Percentiles rank a stretch among this genome's conserved stretches.
These are phyloP conservation scores for Theileria parva DNA, from an alignment of 169 alveolate species.

Conservation along the genomic window DNA sequence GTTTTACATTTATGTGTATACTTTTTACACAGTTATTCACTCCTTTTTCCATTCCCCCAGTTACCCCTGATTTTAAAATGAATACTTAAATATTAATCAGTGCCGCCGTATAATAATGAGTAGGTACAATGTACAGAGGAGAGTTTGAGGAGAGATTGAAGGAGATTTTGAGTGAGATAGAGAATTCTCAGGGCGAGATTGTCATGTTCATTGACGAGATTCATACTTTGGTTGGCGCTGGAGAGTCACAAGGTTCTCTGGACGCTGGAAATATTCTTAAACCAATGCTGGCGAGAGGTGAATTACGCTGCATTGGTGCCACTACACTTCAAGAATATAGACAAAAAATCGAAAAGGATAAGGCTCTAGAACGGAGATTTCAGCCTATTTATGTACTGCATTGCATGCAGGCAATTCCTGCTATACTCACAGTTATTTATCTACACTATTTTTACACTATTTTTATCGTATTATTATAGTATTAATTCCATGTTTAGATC, in stretches of 20 bases:
- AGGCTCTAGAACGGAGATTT: constrained; percentile 88
- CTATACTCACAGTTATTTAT: background rate
- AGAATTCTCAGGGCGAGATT: constrained; percentile 85
- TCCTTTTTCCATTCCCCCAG: no score
- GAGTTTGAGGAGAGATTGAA: constrained; percentile 89
- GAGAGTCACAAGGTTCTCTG: constrained; percentile 87
- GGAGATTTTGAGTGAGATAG: constrained; percentile 83
- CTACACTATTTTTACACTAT: no score
- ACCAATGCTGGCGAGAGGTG: constrained; percentile 88
- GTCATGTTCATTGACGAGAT: constrained; percentile 87
- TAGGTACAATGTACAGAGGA: constrained; percentile 85
- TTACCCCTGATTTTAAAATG: background rate
- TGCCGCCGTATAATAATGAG: background rate
- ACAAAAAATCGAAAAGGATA: constrained; percentile 85
- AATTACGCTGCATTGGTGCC: constrained; percentile 86
- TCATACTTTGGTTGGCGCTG: constrained; percentile 89
- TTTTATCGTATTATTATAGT: no score
- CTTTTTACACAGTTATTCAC: no score
- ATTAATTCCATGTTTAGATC: constrained; percentile 29
- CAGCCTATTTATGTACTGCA: constrained; percentile 79
- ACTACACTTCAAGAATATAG: constrained; percentile 87
- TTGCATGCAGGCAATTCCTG: no score
- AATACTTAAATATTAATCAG: background rate
- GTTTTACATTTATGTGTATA: background rate
- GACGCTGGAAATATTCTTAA: constrained; percentile 87